Evolutionary conservation across 441 rosid species (phyloP).

Genomic region (Omphalea diandra): DNA sequence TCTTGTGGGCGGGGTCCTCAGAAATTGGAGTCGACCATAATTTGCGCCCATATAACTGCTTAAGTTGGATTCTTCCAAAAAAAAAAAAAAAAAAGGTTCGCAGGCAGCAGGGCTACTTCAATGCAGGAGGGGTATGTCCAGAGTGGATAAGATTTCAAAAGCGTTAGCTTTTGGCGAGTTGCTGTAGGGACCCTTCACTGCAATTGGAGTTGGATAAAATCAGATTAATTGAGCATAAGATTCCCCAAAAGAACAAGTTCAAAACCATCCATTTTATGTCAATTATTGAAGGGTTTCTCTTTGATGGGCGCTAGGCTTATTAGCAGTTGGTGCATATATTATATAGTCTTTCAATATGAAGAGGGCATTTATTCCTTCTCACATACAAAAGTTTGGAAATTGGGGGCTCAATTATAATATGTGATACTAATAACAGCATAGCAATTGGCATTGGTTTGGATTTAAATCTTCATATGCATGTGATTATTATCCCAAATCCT

Average conservation of each 20-base stretch:
- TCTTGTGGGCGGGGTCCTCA: neutral
- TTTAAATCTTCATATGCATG: neutral
- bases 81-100: no score
- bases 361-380: neutral
- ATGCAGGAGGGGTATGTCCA: neutral
- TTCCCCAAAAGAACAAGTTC: slow-evolving; percentile 11
- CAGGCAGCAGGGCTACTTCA: no score
- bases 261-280: slow-evolving; percentile 11
- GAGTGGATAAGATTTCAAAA: slow-evolving; percentile 4
- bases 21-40: neutral
- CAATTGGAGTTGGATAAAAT: neutral
- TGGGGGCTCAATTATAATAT: no score
- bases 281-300: neutral
- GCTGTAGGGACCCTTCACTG: neutral
- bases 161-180: neutral
- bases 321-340: no score
- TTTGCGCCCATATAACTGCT: neutral
- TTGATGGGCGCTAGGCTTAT: neutral
- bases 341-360: neutral
- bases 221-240: neutral
- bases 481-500: no score
- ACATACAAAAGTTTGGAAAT: neutral
- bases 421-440: no score
- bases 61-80: no score
- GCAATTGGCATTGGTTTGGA: no score